phyloP scores from a whole-genome alignment of 768 basidiomycete genomes.

The Mycena floridula region DNA sequence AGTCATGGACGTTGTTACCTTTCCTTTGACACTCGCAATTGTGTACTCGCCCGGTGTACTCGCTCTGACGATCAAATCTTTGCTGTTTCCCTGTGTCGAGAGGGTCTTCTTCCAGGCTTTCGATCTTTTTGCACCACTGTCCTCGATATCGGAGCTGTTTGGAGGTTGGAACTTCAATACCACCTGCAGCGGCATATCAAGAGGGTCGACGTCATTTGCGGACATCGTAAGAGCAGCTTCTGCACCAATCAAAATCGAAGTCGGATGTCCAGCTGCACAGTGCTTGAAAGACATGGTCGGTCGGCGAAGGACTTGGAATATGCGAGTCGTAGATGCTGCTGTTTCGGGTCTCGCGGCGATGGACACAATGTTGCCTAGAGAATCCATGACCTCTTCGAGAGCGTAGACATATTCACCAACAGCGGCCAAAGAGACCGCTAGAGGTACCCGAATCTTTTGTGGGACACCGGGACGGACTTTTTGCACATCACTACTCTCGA shows the following conservation, averaged over 20 bases:
- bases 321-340: constrained; percentile 43
- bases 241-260: constrained; percentile 65
- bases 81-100: constrained; percentile 37
- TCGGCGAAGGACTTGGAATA: constrained; percentile 64
- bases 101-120: constrained; percentile 63
- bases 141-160: constrained; percentile 25
- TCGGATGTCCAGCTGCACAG: constrained; percentile 66
- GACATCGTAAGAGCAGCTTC: constrained; percentile 52
- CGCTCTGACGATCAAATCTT: constrained; percentile 43
- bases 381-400: constrained; percentile 79
- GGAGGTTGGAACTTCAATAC: constrained; percentile 56
- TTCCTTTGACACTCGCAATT: constrained; percentile 65
- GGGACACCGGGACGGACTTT: constrained; percentile 22
- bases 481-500: constrained; percentile 47
- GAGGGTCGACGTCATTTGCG: constrained; percentile 45
- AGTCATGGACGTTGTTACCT: constrained; percentile 27
- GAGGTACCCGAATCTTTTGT: constrained; percentile 60
- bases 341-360: constrained; percentile 25
- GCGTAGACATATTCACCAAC: constrained; percentile 68
- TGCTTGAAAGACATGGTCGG: constrained; percentile 68
- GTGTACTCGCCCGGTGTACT: constrained; percentile 73
- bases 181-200: constrained; percentile 67
- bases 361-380: constrained; percentile 68
- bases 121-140: constrained; percentile 30
- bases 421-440: constrained; percentile 55